phyloP scores from a whole-genome alignment of 768 basidiomycete species.

The Chiua virens region DNA sequence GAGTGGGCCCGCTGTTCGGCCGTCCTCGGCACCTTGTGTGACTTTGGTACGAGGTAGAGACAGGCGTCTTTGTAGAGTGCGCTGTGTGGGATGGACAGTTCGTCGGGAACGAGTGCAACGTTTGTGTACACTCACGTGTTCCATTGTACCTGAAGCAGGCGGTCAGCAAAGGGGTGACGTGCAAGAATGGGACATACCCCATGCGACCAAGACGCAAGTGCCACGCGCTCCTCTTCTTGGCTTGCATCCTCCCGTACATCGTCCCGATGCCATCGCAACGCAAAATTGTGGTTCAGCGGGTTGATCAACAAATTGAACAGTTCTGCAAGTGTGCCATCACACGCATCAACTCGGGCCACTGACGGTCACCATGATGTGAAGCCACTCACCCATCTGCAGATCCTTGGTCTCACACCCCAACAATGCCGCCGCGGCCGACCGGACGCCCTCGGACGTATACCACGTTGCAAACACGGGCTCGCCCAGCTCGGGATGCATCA shows the following conservation, averaged over 20 bases:
- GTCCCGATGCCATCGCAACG: conserved; percentile 79
- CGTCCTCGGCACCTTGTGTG: conserved; percentile 59
- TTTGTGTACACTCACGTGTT: conserved; percentile 55
- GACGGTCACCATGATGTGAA: too few species aligned
- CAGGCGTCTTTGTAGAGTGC: conserved; percentile 69
- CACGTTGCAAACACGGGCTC: conserved; percentile 62
- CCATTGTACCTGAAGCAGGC: conserved; percentile 63
- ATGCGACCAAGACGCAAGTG: conserved; percentile 59
- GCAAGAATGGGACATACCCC: conserved; percentile 46
- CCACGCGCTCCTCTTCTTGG: conserved; percentile 56
- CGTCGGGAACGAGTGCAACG: too few species aligned
- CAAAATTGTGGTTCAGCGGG: conserved; percentile 61
- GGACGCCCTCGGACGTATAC: conserved; percentile 60
- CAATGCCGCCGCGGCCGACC: conserved; percentile 43
- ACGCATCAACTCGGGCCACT: too few species aligned
- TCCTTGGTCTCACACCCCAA: conserved; percentile 55
- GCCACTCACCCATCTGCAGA: conserved; percentile 65
- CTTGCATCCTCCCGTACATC: conserved; percentile 62
- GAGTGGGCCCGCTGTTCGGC: conserved; percentile 59
- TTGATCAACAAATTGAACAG: conserved; percentile 77
- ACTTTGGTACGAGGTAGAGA: conserved; percentile 69
- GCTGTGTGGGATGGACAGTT: conserved; percentile 30
- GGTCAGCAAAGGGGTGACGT: neutral
- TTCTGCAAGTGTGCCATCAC: conserved; percentile 35
- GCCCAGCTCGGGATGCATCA: conserved; percentile 74